Base-by-base conservation (phyloP, 768 basidiomycete species). In the Leccinum sublutescens region DNA sequence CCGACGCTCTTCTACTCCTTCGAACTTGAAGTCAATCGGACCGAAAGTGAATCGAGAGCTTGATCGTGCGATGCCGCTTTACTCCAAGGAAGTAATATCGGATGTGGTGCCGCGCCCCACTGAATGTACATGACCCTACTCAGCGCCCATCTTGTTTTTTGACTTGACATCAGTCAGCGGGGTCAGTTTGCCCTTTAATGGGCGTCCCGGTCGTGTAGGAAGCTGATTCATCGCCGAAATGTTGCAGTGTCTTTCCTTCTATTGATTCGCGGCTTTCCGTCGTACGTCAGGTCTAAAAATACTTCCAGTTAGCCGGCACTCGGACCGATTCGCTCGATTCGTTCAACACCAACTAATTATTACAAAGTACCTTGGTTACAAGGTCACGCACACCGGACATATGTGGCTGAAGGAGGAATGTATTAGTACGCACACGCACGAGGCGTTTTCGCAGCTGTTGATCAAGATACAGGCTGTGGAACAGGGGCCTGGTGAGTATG, bases 251-350 rank as follows among this genome's bases (percentile, higher is more conserved):
- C 43, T 45, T 11, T 14, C 17, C 31, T 29, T 50, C 31, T 43
- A 43, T 49, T 11, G 4, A 38, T 17, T 48, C 25, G 29, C 36
- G 36, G 25, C 29, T 29, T 27, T 61, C 47, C 25, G 36, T 40
- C 12, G 31, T 40, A 45, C 14, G 34, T 23, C 9, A 23, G 17
- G 17, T 27, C n/a, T 59, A 47, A 62, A 58, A 63, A 52, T 62
- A 62, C n/a, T 45, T 43, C 57, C 7, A 27, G 12, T 12, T 29
- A n/a, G 19, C n/a, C 9, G 43, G 19, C 11, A 43, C 45, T 29
- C 59, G 31, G 50, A 10, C 34, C 7, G 21, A 23, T 21, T 38
- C n/a, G 9, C 19, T 29, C 9, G 8, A 7, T 17, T 49, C 23
- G 2, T 21, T 10, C 29, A 29, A 29, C 29, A 29, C 29, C 29